phyloP scores from a whole-genome alignment of 2,329 filamentous ascomycete genomes.

The Colletotrichum sp. region DNA sequence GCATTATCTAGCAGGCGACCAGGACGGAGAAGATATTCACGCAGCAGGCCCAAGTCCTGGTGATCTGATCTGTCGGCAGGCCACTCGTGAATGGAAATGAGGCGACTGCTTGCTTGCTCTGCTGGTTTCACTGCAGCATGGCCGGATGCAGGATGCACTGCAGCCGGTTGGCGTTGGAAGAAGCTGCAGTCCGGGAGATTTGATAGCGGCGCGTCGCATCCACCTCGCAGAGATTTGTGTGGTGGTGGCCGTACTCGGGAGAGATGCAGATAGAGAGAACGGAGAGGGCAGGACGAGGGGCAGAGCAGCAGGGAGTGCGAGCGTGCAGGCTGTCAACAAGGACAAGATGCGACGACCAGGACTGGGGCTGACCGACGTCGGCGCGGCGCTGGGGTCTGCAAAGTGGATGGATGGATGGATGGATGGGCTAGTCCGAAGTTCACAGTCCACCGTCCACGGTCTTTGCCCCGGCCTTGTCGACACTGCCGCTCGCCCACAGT shows the following conservation, averaged over 20 bases:
- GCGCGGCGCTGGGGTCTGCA: constrained; percentile 3
- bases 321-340: background rate
- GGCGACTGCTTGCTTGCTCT: background rate
- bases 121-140: background rate
- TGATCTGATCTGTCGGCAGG: background rate
- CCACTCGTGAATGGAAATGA: background rate
- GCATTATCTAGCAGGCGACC: constrained; percentile 6
- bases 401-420: background rate
- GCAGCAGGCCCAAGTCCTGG: background rate
- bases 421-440: background rate
- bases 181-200: background rate
- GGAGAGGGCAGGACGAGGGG: background rate
- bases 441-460: background rate
- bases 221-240: background rate
- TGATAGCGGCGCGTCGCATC: constrained; percentile 2
- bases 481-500: background rate
- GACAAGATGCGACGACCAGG: background rate
- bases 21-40: background rate
- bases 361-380: constrained; percentile 16
- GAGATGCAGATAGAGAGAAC: background rate
- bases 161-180: constrained; percentile 3
- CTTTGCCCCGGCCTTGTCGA: background rate
- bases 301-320: background rate
- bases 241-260: background rate
- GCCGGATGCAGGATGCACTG: background rate